A percentile compares a stretch with the other conserved stretches of the same genome.
Evolutionary conservation across 2,329 filamentous ascomycete species (phyloP).

Genomic region (Diaporthe velutina): DNA sequence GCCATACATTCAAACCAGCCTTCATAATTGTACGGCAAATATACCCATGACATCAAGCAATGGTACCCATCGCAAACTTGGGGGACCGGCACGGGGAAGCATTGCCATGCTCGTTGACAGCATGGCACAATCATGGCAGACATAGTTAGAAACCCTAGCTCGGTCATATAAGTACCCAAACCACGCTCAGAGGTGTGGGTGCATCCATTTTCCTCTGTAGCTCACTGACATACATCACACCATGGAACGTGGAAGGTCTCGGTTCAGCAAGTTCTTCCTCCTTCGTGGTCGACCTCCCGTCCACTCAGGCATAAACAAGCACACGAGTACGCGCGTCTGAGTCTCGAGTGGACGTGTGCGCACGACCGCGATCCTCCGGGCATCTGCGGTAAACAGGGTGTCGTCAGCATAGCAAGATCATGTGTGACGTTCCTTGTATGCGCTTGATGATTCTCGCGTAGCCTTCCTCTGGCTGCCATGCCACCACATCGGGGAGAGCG

Average conservation of each 20-base stretch:
- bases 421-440: neutral
- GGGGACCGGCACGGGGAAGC: neutral
- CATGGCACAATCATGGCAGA: neutral
- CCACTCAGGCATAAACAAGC: neutral
- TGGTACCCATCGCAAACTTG: neutral
- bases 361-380: no score
- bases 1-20: no score
- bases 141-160: no score
- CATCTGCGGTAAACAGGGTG: no score
- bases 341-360: neutral
- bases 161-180: no score
- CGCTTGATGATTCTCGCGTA: neutral
- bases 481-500: neutral
- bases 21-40: no score
- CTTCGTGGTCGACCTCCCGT: neutral
- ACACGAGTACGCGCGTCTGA: neutral
- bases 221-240: no score
- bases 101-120: neutral
- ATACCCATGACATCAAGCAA: no score
- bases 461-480: neutral
- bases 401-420: neutral
- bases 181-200: no score
- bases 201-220: no score
- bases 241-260: neutral
- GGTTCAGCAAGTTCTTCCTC: neutral